phyloP scores from a whole-genome alignment of 1,284 basidiomycete genomes.

The Melampsora americana region DNA sequence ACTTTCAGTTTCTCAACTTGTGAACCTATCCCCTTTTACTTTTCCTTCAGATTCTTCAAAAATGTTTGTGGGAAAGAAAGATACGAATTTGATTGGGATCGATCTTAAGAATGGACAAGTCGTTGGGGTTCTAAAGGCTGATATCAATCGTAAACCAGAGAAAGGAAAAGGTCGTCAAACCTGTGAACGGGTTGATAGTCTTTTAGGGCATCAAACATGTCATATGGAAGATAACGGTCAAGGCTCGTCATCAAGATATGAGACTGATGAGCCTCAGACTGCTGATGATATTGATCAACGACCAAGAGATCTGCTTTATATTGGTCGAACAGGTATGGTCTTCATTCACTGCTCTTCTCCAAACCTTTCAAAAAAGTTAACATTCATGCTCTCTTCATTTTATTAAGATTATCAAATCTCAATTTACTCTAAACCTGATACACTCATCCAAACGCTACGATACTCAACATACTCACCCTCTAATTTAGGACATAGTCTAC shows the following conservation, averaged over 20 bases:
- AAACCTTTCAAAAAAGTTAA: background rate
- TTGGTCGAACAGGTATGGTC: constrained; percentile 74
- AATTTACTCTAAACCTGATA: constrained; percentile 51
- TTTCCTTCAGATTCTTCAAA: constrained; percentile 68
- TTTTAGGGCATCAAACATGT: constrained; percentile 59
- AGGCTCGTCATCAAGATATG: constrained; percentile 55
- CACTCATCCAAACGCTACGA: constrained; percentile 67
- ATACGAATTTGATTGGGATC: constrained; percentile 72
- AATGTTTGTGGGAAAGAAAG: constrained; percentile 78
- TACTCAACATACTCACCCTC: constrained; percentile 66
- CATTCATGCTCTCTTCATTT: background rate
- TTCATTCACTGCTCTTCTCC: background rate
- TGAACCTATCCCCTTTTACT: constrained; percentile 78
- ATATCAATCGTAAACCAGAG: constrained; percentile 53
- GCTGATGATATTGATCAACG: constrained; percentile 48
- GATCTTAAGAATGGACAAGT: constrained; percentile 78
- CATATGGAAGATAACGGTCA: constrained; percentile 53
- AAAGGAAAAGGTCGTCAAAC: background rate
- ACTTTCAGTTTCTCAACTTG: constrained; percentile 77
- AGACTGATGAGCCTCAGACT: constrained; percentile 55
- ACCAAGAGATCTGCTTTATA: constrained; percentile 61
- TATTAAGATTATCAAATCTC: constrained; percentile 54
- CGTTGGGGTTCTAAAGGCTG: constrained; percentile 67
- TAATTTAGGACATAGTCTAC: constrained; percentile 54
- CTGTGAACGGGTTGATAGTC: background rate